Conservation (phyloP, 805 yeast genomes). For the Scheffersomyces stipitis region DNA sequence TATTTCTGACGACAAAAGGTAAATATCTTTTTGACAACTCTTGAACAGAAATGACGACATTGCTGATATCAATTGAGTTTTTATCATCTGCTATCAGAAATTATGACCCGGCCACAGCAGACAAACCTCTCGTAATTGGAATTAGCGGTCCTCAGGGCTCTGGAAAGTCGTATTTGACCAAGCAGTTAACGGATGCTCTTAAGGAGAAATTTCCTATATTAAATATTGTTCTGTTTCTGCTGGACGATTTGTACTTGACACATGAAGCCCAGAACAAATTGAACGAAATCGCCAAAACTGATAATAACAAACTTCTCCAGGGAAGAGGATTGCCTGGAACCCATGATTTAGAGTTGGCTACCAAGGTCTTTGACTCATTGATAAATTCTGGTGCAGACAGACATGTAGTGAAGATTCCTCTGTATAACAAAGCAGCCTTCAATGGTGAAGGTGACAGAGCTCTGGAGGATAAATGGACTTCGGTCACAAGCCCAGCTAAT, state of each 20-base stretch:
- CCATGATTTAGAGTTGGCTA: constrained; percentile 64
- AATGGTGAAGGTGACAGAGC: constrained; percentile 80
- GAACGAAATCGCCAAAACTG: constrained; percentile 24
- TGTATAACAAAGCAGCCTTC: constrained; percentile 73
- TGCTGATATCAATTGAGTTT: constrained; percentile 19
- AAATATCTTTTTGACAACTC: too few relatives aligned
- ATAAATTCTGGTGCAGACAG: constrained; percentile 25
- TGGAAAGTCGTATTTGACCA: constrained; percentile 65
- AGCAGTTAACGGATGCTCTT: constrained; percentile 36
- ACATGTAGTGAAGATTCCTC: constrained; percentile 45
- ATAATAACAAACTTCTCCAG: constrained; percentile 54
- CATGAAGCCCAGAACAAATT: constrained; percentile 57
- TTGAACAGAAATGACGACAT: constrained; percentile 11
- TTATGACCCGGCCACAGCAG: constrained; percentile 19
- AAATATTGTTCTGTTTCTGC: constrained; percentile 54
- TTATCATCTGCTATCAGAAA: constrained; percentile 24
- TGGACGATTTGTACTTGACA: constrained; percentile 84
- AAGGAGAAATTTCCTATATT: constrained; percentile 32
- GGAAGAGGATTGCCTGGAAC: constrained; percentile 96
- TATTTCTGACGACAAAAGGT: too few relatives aligned
- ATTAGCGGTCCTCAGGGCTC: constrained; percentile 79
- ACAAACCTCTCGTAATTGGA: constrained; percentile 51
- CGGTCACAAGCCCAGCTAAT: constrained; percentile 43
- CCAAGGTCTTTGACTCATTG: constrained; percentile 31
- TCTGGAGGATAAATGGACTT: constrained; percentile 38